Percentiles rank a stretch among this genome's conserved stretches.
Conservation (phyloP, 331 rosid genomes). For the Saraca asoca region DNA sequence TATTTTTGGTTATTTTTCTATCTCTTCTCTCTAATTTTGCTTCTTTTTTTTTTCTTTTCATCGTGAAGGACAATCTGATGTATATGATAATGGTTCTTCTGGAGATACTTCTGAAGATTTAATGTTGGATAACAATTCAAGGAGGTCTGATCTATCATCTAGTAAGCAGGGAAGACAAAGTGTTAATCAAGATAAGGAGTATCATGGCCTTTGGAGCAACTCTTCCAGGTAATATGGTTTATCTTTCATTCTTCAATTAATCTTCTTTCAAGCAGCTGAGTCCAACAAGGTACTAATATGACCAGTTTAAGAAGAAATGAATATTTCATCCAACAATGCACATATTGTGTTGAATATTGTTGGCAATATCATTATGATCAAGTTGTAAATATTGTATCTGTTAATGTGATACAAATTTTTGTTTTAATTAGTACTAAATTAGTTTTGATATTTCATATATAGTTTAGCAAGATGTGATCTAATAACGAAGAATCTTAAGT, state of each 20-base stretch:
- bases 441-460: conserved; percentile 2
- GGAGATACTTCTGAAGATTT: conserved; percentile 92
- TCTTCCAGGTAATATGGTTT: conserved; percentile 64
- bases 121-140: conserved; percentile 77
- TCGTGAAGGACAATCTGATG: conserved; percentile 77
- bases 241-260: no score
- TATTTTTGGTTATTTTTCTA: not conserved
- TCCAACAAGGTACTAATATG: no score
- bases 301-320: no score
- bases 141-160: conserved; percentile 54
- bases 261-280: no score
- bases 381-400: conserved; percentile 16
- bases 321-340: no score
- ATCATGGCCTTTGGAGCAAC: conserved; percentile 80
- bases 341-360: not conserved
- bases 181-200: conserved; percentile 67
- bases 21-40: not conserved
- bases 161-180: conserved; percentile 62
- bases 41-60: not conserved
- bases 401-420: no score
- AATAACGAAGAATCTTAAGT: no score
- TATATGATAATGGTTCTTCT: conserved; percentile 90
- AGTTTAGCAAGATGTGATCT: conserved; percentile 7
- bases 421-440: no score
- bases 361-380: not conserved